These are phyloP conservation scores for Cryphonectria naterciae DNA, from an alignment of 2,329 filamentous ascomycete species.

Conservation along the genomic window DNA sequence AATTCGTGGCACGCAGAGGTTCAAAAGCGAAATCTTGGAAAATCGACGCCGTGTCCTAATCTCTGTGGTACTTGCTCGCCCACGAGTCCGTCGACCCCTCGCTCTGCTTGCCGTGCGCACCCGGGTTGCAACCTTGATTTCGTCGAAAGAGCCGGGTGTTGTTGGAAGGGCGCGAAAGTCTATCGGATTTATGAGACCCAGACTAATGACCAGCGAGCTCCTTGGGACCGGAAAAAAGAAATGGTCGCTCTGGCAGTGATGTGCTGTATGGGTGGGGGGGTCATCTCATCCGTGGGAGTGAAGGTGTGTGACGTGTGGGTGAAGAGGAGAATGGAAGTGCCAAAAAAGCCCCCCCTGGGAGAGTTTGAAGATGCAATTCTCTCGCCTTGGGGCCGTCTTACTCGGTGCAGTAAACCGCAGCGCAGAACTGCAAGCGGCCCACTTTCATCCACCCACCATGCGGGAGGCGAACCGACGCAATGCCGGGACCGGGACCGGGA, in stretches of 20 bases:
- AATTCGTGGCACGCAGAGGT: background rate
- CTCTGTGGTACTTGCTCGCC: background rate
- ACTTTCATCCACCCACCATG: conserved; percentile 2
- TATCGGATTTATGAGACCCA: background rate
- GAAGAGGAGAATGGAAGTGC: background rate
- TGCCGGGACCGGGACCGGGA: conserved; percentile 1
- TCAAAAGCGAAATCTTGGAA: background rate
- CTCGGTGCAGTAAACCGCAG: background rate
- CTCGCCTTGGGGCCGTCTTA: conserved; percentile 9
- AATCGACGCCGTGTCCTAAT: background rate
- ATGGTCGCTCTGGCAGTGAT: background rate
- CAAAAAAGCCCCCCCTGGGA: conserved; percentile 1
- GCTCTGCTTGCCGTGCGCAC: background rate
- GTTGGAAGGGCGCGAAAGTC: background rate
- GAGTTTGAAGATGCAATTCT: conserved; percentile 10
- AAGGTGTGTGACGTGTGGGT: background rate
- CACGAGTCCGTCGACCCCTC: background rate
- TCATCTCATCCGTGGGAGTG: background rate
- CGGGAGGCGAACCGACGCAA: background rate
- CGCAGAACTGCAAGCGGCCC: conserved; percentile 3
- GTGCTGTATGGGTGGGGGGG: background rate
- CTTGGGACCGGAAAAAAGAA: background rate
- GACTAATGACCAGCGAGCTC: background rate
- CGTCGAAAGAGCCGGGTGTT: background rate
- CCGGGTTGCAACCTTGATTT: background rate